A percentile compares a stretch with the other conserved stretches of the same genome.
phyloP scores from a whole-genome alignment of 495 filamentous ascomycete genomes.

The Hypomontagnella monticulosa region DNA sequence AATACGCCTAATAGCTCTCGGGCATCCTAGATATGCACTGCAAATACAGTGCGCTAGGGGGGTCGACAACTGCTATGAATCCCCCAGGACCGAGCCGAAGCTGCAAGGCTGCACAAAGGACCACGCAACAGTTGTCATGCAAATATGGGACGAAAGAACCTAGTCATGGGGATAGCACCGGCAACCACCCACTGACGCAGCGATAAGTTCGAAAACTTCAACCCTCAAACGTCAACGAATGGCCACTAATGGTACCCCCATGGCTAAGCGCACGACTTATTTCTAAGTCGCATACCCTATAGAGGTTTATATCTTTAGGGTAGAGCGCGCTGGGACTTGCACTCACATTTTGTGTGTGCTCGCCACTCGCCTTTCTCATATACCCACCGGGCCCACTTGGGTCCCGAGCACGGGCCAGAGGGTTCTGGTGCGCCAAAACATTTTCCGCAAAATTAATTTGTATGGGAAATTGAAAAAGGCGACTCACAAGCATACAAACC shows the following conservation, averaged over 20 bases:
- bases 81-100: conserved; percentile 3
- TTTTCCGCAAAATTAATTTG: conserved; percentile 10
- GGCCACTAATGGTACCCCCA: background rate
- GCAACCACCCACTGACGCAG: background rate
- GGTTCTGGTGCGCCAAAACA: conserved; percentile 1
- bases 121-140: conserved; percentile 19
- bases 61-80: conserved; percentile 22
- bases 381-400: conserved; percentile 11
- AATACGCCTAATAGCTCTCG: conserved; percentile 36
- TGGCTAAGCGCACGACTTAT: background rate
- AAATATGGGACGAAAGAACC: conserved; percentile 1
- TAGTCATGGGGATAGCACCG: background rate
- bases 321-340: background rate
- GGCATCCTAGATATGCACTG: conserved; percentile 24
- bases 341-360: background rate
- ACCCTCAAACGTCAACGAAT: background rate
- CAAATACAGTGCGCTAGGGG: background rate
- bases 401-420: background rate
- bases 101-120: conserved; percentile 15
- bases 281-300: background rate
- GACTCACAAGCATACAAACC: background rate
- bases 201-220: background rate
- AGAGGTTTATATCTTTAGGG: background rate
- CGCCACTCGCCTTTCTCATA: conserved; percentile 6
- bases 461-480: conserved; percentile 10